Evolutionary conservation across 139 green algal species (phyloP), one percentile per base, ranked within the genome.

Genomic region (Eudorina sp.): DNA sequence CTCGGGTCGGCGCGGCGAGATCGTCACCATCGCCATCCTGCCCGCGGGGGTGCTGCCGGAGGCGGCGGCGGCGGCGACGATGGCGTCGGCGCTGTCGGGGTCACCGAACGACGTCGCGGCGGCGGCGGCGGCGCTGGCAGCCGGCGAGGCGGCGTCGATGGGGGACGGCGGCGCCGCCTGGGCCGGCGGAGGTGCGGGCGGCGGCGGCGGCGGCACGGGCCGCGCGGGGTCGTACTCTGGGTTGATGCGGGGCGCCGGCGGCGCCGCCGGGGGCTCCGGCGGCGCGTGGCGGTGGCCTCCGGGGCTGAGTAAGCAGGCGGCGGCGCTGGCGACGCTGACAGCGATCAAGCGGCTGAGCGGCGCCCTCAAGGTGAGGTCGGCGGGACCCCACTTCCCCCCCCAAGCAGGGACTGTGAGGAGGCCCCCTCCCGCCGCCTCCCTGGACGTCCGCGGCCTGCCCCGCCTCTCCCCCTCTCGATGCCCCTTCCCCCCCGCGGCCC

Each of bases 11-110:
- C 73, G 86, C 4, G 92, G 91, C 40, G 94, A 96, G 51, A 93
- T 97, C 77, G 95, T 95, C 40, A 97, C 94, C 36, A 97, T 97
- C 58, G 92, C 92, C 43, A 85, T 97, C 9, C 55, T 97, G 4
- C 94, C 95, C 2, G 93, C 94, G 55, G 94, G 91, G 58, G 45
- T 89, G 27, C 73, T 92, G 80, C 62, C 85, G 0, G 88, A 76
- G 16, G 55, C 31, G 9, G 45, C 75, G 11, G 73, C 89, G 36
- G 46, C 53, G 3, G 66, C 75, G 25, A 55, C 48, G 23, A 64
- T 58, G 86, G 46, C 86, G 23, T 58, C 45, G 41, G 76, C 77
- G 76, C 38, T 62, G 45, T 60, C 72, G 4, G 81, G 76, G 3
- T 53, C 82, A n/a, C 82, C 82, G 5, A 78, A 7, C 31, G 82